Conservation (phyloP, 2,329 filamentous ascomycete genomes). For the Xylariaceae sp. region DNA sequence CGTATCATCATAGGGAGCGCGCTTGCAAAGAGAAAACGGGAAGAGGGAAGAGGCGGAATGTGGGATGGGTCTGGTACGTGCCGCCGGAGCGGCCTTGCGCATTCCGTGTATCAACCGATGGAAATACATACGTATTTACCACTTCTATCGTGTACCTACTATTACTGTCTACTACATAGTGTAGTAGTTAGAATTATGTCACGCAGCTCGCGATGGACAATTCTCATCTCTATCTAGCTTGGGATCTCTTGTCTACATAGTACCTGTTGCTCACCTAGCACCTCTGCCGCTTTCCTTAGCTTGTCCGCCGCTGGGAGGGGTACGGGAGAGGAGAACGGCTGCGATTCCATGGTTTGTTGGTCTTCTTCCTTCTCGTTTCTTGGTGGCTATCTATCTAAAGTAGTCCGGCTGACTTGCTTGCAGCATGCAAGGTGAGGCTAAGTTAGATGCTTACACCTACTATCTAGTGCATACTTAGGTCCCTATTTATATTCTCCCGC, state of each 20-base stretch:
- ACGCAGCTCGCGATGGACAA: constrained; percentile 5
- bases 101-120: background rate
- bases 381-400: no score
- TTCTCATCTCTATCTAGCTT: constrained; percentile 16
- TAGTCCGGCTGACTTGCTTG: no score
- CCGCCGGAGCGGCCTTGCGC: background rate
- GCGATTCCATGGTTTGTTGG: background rate
- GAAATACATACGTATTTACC: background rate
- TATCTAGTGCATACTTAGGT: no score
- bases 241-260: no score
- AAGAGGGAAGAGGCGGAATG: background rate
- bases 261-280: no score
- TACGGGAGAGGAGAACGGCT: no score
- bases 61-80: background rate
- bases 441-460: background rate
- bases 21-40: background rate
- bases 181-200: background rate
- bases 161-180: background rate
- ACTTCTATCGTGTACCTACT: background rate
- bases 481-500: no score
- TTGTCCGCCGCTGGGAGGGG: no score
- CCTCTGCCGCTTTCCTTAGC: no score
- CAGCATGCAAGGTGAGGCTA: background rate
- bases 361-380: background rate
- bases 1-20: background rate